Conservation (phyloP, 176 grass and related monocot genomes). For the Melocanna baccifera region DNA sequence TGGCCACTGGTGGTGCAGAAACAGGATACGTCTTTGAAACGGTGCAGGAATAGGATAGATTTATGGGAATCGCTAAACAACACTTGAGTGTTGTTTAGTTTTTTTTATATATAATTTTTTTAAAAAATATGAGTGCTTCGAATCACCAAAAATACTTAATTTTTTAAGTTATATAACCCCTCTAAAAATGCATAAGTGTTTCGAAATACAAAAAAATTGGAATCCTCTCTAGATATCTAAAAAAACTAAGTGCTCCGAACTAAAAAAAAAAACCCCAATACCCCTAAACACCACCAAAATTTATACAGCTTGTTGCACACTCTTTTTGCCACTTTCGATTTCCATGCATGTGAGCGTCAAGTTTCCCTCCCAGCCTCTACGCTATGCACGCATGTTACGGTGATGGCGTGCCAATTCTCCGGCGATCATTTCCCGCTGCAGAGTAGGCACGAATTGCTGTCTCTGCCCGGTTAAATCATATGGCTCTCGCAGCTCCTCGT, state of each 20-base stretch:
- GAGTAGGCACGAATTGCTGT: neutral
- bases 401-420: neutral
- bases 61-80: too few species aligned
- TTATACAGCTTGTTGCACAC: slow-evolving; percentile 14
- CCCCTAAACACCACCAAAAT: too few species aligned
- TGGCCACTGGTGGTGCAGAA: neutral
- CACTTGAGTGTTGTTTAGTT: too few species aligned
- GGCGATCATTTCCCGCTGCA: slow-evolving; percentile 10
- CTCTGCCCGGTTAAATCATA: neutral
- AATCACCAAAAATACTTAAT: too few species aligned
- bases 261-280: too few species aligned
- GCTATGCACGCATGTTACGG: neutral
- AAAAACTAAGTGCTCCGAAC: too few species aligned
- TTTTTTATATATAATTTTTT: too few species aligned
- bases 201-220: too few species aligned
- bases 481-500: neutral
- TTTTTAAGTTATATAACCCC: too few species aligned
- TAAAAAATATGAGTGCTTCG: too few species aligned
- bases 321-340: neutral
- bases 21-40: neutral
- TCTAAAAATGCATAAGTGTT: too few species aligned
- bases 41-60: neutral
- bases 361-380: neutral
- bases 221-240: too few species aligned
- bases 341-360: neutral